A percentile compares a stretch with the other conserved stretches of the same genome.
These are phyloP conservation scores for Alternaria gaisen DNA, from an alignment of 2,329 filamentous ascomycete species.

Conservation along the genomic window DNA sequence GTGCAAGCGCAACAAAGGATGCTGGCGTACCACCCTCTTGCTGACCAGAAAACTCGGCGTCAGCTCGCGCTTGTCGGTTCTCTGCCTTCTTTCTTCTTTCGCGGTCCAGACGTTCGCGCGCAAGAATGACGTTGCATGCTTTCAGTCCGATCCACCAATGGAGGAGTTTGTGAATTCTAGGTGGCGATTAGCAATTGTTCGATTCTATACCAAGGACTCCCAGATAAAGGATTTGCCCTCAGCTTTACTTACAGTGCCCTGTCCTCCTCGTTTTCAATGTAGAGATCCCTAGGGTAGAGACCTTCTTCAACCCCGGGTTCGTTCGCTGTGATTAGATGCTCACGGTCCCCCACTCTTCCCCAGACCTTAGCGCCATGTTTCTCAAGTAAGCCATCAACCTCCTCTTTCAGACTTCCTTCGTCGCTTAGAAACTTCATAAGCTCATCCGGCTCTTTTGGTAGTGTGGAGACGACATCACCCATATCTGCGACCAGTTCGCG, in stretches of 20 bases:
- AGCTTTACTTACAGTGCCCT: constrained; percentile 35
- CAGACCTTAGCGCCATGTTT: constrained; percentile 47
- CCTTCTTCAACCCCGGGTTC: constrained; percentile 44
- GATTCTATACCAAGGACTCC: background rate
- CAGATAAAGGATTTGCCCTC: background rate
- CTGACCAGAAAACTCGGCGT: constrained; percentile 35
- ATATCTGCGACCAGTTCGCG: constrained; percentile 48
- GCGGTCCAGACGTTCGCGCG: constrained; percentile 46
- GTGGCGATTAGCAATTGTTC: constrained; percentile 18
- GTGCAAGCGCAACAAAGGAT: constrained; percentile 42
- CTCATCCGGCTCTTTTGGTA: constrained; percentile 48
- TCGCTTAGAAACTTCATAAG: constrained; percentile 40
- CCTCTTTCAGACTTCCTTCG: constrained; percentile 40
- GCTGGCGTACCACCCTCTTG: constrained; percentile 34
- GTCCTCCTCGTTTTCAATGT: constrained; percentile 45
- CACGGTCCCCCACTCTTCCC: constrained; percentile 42
- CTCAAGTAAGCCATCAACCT: constrained; percentile 41
- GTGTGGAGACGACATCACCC: constrained; percentile 41
- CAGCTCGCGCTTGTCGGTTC: constrained; percentile 39
- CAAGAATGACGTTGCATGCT: constrained; percentile 49
- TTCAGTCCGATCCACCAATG: constrained; percentile 52
- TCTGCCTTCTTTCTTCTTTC: constrained; percentile 49
- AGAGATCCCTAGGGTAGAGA: constrained; percentile 44
- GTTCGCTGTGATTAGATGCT: constrained; percentile 45
- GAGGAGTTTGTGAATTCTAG: constrained; percentile 45